Conservation (phyloP, 805 yeast genomes). For the Komagataella populi region DNA sequence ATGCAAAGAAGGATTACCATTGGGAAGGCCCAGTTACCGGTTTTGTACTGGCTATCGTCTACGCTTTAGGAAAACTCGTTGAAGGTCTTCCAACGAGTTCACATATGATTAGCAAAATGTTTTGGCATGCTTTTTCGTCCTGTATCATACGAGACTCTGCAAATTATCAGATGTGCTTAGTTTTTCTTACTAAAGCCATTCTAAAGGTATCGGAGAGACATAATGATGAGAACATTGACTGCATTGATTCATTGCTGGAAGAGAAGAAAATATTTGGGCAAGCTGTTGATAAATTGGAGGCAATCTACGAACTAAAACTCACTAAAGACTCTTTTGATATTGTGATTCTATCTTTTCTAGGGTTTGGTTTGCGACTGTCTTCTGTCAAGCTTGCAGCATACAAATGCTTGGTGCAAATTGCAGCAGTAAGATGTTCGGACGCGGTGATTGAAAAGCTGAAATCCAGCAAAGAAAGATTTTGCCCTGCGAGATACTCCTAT, state of each 20-base stretch:
- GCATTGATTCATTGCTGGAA: conserved; percentile 2
- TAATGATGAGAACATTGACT: background rate
- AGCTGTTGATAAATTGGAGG: conserved; percentile 28
- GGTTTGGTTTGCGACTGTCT: background rate
- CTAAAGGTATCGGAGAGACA: background rate
- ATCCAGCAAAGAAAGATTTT: background rate
- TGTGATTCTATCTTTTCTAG: conserved; percentile 22
- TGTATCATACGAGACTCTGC: conserved; percentile 1
- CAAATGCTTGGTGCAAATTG: background rate
- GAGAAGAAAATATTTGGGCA: conserved; percentile 25
- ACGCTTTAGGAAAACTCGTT: conserved; percentile 32
- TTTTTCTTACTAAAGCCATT: background rate
- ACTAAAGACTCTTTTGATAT: conserved; percentile 34
- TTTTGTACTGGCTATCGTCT: conserved; percentile 8
- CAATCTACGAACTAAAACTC: conserved; percentile 21
- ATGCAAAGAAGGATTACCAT: background rate
- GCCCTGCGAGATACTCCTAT: conserved; percentile 10
- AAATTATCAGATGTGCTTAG: background rate
- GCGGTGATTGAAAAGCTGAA: background rate
- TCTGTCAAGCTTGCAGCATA: background rate
- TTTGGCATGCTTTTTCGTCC: conserved; percentile 28
- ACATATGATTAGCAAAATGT: conserved; percentile 28
- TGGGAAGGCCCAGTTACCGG: background rate
- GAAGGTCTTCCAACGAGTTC: conserved; percentile 34
- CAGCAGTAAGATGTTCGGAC: background rate